Evolutionary conservation across 139 green algal genomes (phyloP).

Genomic region (Tetratostichococcus sp.): DNA sequence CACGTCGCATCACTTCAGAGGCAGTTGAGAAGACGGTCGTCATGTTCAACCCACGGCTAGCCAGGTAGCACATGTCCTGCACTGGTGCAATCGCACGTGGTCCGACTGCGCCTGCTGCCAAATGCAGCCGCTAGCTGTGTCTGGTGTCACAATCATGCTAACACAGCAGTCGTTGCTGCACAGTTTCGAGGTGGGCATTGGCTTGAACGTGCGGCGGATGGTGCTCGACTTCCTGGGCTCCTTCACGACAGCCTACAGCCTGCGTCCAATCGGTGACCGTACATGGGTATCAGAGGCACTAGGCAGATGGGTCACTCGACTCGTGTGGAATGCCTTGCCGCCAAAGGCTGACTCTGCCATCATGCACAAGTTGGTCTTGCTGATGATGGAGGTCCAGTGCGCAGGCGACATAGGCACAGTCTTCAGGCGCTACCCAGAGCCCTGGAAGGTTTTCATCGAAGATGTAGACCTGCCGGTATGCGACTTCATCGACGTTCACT

Average conservation of each 20-base stretch:
- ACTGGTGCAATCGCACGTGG: no score
- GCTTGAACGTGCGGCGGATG: slow-evolving; percentile 84
- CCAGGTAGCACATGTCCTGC: slow-evolving; percentile 33
- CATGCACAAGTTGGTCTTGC: no score
- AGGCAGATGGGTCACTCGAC: no score
- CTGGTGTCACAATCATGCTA: background rate
- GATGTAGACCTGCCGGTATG: slow-evolving; percentile 29
- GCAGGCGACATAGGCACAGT: slow-evolving; percentile 52
- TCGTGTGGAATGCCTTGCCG: no score
- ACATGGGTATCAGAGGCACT: background rate
- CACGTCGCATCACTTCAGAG: background rate
- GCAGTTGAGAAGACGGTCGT: slow-evolving; percentile 49
- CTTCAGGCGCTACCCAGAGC: slow-evolving; percentile 67
- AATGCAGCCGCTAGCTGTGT: no score
- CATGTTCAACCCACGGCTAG: slow-evolving; percentile 89
- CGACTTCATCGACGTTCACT: background rate
- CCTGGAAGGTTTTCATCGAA: slow-evolving; percentile 74
- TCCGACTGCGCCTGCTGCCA: no score
- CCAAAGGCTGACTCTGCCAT: no score
- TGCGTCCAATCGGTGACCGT: slow-evolving; percentile 69
- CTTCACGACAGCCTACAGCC: slow-evolving; percentile 83
- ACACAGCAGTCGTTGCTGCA: slow-evolving; percentile 11
- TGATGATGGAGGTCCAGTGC: no score
- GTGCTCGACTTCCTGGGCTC: slow-evolving; percentile 65
- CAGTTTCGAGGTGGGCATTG: slow-evolving; percentile 90